Base-by-base conservation (phyloP, 108 stramenopile species). In the Skeletonema costatum region DNA sequence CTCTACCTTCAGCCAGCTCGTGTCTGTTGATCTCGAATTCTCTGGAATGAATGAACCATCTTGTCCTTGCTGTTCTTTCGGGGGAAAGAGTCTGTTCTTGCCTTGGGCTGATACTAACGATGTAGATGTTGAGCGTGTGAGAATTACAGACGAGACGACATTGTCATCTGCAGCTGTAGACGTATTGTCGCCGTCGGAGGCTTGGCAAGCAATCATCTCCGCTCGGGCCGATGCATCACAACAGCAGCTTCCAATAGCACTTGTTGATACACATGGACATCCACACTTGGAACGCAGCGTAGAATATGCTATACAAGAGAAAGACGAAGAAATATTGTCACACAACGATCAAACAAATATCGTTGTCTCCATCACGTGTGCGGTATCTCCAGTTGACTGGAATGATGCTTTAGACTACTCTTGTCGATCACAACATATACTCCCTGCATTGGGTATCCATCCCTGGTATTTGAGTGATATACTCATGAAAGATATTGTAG, bases 231-330 rank as follows among this genome's bases (percentile, higher is more conserved):
- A 62, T 66, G n/a, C 29, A 33, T 29, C 10, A 14, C 32, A 60
- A 65, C 9, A 32, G 30, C 25, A 59, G 16, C 36, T 48, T 12
- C 51, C 66, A 17, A 41, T 83, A 16, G 16, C 88, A 19, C 70
- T 93, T 8, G 85, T 93, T 25, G 93, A 92, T 82, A 90, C 93
- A 29, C 93, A 93, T 66, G 85, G 90, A 6, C 93, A 93, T 70
- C 88, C 93, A 3, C 90, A 93, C 80, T 66, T 93, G 35, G 64
- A 89, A 71, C 65, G 92, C 68, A 87, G 85, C n/a, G 69, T 64
- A 33, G 62, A 87, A 51, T 80, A 85, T 31, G 79, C 82, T 3
- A 68, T 62, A 48, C 67, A 66, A 16, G 7, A 12, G 32, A 35
- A 12, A 12, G 36, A 41, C 1, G 6, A 2, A 16, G 32, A 44